Evolutionary conservation across 768 basidiomycete genomes (phyloP), one percentile per base, ranked within the genome.

Genomic region (Tricholoma flavovirens): DNA sequence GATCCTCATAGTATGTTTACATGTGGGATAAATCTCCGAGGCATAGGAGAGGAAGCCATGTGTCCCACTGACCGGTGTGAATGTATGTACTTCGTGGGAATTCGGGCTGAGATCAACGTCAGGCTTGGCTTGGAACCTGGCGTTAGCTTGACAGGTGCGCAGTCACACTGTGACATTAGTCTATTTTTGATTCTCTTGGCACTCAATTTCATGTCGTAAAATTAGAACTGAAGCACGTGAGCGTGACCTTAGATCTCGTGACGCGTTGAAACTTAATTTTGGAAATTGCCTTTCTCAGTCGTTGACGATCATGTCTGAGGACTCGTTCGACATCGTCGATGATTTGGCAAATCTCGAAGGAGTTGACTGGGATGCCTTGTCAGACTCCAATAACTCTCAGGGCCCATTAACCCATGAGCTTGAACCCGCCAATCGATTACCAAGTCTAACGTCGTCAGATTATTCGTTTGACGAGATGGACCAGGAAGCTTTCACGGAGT

Each of bases 271-370:
- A 17, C 7, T 24, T 21, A 42, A 26, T 51, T 56, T 58, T 32
- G 19, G 8, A 19, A n/a, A n/a, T n/a, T n/a, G n/a, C 24, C 24
- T 26, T 26, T 26, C 24, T 26, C 24, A 26, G 24, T 26, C 7
- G n/a, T n/a, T n/a, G 21, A 57, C 54, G 32, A 58, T 38, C 53
- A 73, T 75, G 70, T 72, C 73, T 26, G 72, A 73, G 54, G 81
- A 86, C 62, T 78, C 83, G 54, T 87, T 79, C 55, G 81, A 81
- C 60, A 61, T 67, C 51, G 56, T 83, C 30, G 84, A 86, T 62
- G 77, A 79, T 21, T 80, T 84, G 56, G 75, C 75, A 3, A 76
- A 75, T 14, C 45, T 83, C 19, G 73, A 77, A 59, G 80, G 77
- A 57, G 73, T 81, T 24, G 73, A 81, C 61, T 81, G 79, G 77